phyloP scores from a whole-genome alignment of 2,329 filamentous ascomycete genomes.

The Fusarium hostae region DNA sequence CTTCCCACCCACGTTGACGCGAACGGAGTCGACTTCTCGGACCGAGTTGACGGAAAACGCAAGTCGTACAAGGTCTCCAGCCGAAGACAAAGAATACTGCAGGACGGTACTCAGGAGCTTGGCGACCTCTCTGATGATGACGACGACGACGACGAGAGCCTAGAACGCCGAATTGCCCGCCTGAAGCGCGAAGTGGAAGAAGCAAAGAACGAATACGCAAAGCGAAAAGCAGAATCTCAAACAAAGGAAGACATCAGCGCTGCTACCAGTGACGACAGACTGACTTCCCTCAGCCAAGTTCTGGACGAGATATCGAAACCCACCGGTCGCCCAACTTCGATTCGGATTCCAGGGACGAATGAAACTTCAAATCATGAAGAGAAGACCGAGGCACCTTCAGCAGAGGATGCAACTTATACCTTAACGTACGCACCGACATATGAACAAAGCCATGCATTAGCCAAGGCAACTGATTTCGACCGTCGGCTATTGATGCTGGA shows the following conservation, averaged over 20 bases:
- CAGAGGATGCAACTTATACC: slow-evolving; percentile 65
- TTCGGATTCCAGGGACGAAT: slow-evolving; percentile 21
- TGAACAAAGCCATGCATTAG: slow-evolving; percentile 76
- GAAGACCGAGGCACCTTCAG: slow-evolving; percentile 30
- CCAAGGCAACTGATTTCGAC: slow-evolving; percentile 89
- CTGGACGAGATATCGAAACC: slow-evolving; percentile 71
- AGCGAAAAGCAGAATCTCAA: slow-evolving; percentile 60
- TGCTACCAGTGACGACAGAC: slow-evolving; percentile 43
- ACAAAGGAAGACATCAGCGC: slow-evolving; percentile 62
- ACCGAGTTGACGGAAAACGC: slow-evolving; percentile 83
- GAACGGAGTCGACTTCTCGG: slow-evolving; percentile 85
- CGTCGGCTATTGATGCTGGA: slow-evolving; percentile 82
- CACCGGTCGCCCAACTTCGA: slow-evolving; percentile 20
- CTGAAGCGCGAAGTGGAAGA: slow-evolving; percentile 86
- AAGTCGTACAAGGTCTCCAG: slow-evolving; percentile 84
- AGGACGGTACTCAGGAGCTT: slow-evolving; percentile 73
- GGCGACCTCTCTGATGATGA: slow-evolving; percentile 82
- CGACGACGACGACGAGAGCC: slow-evolving; percentile 75
- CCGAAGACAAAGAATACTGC: slow-evolving; percentile 70
- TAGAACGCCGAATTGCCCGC: slow-evolving; percentile 83
- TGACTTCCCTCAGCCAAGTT: slow-evolving; percentile 76
- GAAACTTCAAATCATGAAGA: slow-evolving; percentile 24
- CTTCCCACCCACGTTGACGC: slow-evolving; percentile 80
- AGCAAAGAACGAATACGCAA: slow-evolving; percentile 70
- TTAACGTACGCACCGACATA: slow-evolving; percentile 73